Conservation (phyloP, 2,329 filamentous ascomycete species). For the Arachnopeziza araneosa region DNA sequence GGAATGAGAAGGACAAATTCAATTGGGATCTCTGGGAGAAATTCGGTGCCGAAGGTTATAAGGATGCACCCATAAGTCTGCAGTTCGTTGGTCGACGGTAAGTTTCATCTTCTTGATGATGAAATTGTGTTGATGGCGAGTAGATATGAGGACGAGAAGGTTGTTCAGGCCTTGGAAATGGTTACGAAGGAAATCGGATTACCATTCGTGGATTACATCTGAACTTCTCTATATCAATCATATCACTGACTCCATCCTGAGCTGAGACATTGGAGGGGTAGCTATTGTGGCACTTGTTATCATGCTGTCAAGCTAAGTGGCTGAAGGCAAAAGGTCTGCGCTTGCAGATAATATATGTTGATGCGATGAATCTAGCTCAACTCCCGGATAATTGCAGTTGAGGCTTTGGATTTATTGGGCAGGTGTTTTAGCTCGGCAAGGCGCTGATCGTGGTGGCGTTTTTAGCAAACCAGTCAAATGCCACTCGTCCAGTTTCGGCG, state of each 20-base stretch:
- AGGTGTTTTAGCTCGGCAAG: not conserved
- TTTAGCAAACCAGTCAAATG: not conserved
- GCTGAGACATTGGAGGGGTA: not conserved
- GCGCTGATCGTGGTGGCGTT: not conserved
- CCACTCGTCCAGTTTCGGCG: not conserved
- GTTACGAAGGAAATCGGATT: conserved; percentile 30
- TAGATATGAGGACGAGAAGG: conserved; percentile 35
- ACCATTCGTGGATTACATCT: conserved; percentile 27
- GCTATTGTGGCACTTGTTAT: not conserved
- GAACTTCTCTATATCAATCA: not conserved
- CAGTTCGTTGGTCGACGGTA: conserved; percentile 34
- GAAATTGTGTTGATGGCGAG: conserved; percentile 12
- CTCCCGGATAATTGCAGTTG: not conserved
- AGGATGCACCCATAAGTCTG: conserved; percentile 36
- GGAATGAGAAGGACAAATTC: conserved; percentile 29
- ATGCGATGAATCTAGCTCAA: not conserved
- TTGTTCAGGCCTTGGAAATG: conserved; percentile 31
- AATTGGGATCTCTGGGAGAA: conserved; percentile 32
- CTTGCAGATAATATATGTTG: not conserved
- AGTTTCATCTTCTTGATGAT: conserved; percentile 1
- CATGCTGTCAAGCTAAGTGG: conserved; percentile 1
- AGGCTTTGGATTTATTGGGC: not conserved
- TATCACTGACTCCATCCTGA: not conserved
- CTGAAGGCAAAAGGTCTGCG: not conserved
- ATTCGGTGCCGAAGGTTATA: conserved; percentile 33